phyloP scores from a whole-genome alignment of 2,329 filamentous ascomycete species.

The Tolypocladium sp. region DNA sequence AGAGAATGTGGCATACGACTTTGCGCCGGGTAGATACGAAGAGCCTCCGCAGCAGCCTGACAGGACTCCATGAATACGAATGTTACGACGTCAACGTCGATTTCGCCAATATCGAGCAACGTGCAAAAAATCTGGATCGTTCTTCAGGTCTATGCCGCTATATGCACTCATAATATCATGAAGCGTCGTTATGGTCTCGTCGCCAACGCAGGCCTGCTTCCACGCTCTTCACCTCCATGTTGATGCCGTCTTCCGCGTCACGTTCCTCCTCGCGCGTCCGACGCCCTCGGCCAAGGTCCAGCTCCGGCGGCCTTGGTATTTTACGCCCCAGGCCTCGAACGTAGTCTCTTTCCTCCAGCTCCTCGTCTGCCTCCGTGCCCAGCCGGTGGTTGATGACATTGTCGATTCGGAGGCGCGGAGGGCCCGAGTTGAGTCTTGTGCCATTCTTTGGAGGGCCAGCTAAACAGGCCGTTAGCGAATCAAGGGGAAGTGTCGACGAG shows the following conservation, averaged over 20 bases:
- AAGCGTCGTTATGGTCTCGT: neutral
- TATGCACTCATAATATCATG: neutral
- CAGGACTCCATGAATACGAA: neutral
- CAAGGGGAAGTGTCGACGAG: neutral
- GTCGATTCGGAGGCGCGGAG: constrained; percentile 27
- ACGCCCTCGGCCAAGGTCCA: neutral
- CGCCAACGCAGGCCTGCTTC: neutral
- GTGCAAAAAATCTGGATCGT: neutral
- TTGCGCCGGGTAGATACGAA: constrained; percentile 20
- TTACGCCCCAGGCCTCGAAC: neutral
- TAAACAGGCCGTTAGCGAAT: constrained; percentile 12
- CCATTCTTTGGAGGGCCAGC: constrained; percentile 28
- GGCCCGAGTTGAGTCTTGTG: constrained; percentile 23
- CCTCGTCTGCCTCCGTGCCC: constrained; percentile 7
- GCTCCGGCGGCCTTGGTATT: neutral
- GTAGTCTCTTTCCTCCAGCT: neutral
- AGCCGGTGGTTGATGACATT: constrained; percentile 26
- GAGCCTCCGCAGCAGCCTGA: constrained; percentile 5
- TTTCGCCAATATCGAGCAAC: neutral
- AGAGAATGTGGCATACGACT: constrained; percentile 37
- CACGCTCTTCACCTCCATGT: neutral
- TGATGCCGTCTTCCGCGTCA: neutral
- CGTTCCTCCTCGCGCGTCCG: neutral
- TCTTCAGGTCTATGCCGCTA: neutral
- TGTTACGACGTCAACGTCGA: neutral